A percentile compares a stretch with the other conserved stretches of the same genome.
Evolutionary conservation across 2,329 filamentous ascomycete species (phyloP).

Genomic region (Cryphonectria carpinicola): DNA sequence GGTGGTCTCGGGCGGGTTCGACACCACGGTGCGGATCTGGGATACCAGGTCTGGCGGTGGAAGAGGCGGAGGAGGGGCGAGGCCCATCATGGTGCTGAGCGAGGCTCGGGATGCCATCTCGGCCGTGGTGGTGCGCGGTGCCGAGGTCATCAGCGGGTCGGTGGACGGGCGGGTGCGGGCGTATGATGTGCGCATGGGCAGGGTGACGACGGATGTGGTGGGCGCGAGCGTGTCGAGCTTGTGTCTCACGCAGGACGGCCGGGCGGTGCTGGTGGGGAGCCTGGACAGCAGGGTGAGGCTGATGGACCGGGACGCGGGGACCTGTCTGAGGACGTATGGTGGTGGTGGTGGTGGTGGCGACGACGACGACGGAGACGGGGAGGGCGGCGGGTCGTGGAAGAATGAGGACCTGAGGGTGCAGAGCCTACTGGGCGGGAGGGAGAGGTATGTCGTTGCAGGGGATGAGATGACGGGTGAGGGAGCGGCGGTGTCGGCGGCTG

Average conservation of each 20-base stretch:
- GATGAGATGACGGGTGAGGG: constrained; percentile 63
- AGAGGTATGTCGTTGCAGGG: constrained; percentile 78
- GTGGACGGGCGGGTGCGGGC: constrained; percentile 81
- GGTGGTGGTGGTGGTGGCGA: constrained; percentile 39
- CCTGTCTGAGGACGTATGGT: constrained; percentile 73
- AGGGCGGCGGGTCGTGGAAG: constrained; percentile 46
- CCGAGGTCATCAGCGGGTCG: constrained; percentile 72
- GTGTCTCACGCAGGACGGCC: constrained; percentile 70
- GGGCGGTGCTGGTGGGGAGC: constrained; percentile 72
- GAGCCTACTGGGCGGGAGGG: constrained; percentile 73
- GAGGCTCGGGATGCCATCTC: constrained; percentile 75
- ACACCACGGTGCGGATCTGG: constrained; percentile 78
- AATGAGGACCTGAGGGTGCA: constrained; percentile 78
- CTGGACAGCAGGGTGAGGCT: constrained; percentile 78
- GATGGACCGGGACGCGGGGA: constrained; percentile 78
- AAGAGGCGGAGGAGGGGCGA: constrained; percentile 43
- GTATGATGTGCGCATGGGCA: constrained; percentile 83
- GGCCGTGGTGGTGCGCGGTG: constrained; percentile 50
- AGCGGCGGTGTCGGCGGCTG: constrained; percentile 35
- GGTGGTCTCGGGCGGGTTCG: constrained; percentile 74
- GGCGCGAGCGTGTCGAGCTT: constrained; percentile 76
- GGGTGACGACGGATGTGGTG: constrained; percentile 71
- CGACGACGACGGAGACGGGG: constrained; percentile 31
- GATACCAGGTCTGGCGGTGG: constrained; percentile 57
- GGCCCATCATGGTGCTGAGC: constrained; percentile 71